phyloP scores from a whole-genome alignment of 352 stramenopile species.

The Pythium phragmiticola region DNA sequence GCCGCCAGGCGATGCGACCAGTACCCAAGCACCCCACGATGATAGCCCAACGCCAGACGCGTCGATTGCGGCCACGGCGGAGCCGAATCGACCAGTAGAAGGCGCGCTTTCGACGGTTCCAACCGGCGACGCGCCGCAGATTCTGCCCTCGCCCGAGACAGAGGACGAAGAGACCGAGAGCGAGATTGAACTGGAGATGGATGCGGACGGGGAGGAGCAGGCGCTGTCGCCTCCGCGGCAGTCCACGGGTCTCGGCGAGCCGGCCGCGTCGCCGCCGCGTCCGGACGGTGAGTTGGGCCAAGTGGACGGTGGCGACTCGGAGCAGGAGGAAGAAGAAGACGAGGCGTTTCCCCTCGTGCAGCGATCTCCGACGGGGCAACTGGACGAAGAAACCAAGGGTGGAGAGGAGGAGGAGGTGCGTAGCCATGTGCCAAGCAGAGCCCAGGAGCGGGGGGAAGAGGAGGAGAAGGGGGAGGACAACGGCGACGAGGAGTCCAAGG shows the following conservation, averaged over 20 bases:
- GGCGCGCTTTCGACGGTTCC: background rate
- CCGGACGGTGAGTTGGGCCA: background rate
- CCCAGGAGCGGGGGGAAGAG: background rate
- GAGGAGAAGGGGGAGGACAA: background rate
- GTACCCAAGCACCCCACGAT: background rate
- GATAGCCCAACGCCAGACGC: background rate
- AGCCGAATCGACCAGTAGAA: background rate
- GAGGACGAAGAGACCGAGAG: constrained; percentile 22
- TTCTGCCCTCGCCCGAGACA: background rate
- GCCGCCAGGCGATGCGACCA: background rate
- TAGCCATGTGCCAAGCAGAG: background rate
- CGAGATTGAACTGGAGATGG: constrained; percentile 15
- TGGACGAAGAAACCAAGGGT: constrained; percentile 8
- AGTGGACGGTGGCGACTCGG: background rate
- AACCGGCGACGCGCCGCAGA: background rate
- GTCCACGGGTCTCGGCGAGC: background rate
- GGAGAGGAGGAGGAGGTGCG: background rate
- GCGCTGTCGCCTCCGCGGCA: background rate
- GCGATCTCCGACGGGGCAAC: background rate
- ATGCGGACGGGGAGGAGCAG: constrained; percentile 3
- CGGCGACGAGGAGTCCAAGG: background rate
- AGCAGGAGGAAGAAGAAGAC: constrained; percentile 15
- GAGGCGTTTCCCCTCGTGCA: constrained; percentile 8
- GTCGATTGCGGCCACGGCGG: background rate
- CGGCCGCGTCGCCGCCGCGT: background rate